These are phyloP conservation scores for Russula ochroleuca DNA, from an alignment of 768 basidiomycete genomes.

Conservation along the genomic window DNA sequence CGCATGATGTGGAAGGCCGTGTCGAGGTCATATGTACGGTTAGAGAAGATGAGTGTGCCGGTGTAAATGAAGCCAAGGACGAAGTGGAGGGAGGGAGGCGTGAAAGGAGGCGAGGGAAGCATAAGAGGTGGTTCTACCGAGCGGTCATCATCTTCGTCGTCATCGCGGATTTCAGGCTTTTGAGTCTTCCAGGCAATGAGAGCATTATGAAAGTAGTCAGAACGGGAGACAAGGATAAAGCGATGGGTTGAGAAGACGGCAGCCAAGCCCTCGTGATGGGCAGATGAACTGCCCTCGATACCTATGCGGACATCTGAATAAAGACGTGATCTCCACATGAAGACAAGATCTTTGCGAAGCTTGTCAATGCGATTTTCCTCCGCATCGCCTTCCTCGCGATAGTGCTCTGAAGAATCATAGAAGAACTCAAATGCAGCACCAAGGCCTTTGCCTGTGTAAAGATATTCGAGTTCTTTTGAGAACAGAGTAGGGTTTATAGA, in stretches of 20 bases:
- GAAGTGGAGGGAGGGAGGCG: conserved; percentile 90
- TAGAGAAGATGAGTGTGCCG: conserved; percentile 89
- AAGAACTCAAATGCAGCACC: conserved; percentile 86
- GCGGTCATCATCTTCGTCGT: conserved; percentile 31
- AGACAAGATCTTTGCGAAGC: conserved; percentile 88
- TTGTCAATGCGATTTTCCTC: conserved; percentile 69
- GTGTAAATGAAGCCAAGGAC: conserved; percentile 93
- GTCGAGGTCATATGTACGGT: conserved; percentile 87
- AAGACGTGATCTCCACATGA: conserved; percentile 93
- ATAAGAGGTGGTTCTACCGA: conserved; percentile 52
- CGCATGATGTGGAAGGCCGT: conserved; percentile 89
- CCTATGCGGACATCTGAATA: conserved; percentile 89
- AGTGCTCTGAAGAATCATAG: conserved; percentile 54
- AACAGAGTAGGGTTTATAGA: conserved; percentile 77
- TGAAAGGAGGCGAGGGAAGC: conserved; percentile 90
- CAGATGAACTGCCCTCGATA: conserved; percentile 61
- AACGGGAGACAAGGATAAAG: conserved; percentile 87
- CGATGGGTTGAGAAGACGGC: conserved; percentile 89
- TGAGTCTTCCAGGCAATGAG: conserved; percentile 63
- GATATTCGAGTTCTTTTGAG: conserved; percentile 85
- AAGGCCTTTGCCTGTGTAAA: conserved; percentile 89
- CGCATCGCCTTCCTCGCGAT: conserved; percentile 42
- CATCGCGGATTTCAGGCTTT: conserved; percentile 33
- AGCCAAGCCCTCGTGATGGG: conserved; percentile 63
- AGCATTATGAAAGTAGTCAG: conserved; percentile 78